A percentile compares a stretch with the other conserved stretches of the same genome.
Evolutionary conservation across 352 stramenopile genomes (phyloP).

Genomic region (Plasmopara muralis): DNA sequence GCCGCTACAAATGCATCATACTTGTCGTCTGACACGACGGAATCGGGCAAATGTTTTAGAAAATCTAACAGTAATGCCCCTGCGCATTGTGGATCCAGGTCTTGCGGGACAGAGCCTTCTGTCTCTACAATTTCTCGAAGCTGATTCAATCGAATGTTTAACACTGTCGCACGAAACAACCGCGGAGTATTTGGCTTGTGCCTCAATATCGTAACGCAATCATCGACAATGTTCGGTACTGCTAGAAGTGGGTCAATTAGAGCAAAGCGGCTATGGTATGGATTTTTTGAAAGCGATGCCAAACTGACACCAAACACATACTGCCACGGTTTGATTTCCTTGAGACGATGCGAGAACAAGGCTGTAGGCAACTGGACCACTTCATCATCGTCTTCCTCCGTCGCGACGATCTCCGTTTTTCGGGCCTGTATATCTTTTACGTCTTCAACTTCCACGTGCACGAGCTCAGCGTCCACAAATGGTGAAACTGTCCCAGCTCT

Average conservation of each 20-base stretch:
- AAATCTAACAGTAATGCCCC: conserved; percentile 73
- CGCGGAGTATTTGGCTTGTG: conserved; percentile 55
- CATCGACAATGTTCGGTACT: conserved; percentile 69
- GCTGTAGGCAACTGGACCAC: conserved; percentile 44
- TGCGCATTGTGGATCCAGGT: conserved; percentile 59
- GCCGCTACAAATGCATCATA: conserved; percentile 78
- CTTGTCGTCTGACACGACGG: conserved; percentile 67
- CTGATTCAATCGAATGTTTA: conserved; percentile 62
- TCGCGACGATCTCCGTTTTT: conserved; percentile 3
- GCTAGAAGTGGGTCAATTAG: conserved; percentile 68
- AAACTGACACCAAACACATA: conserved; percentile 74
- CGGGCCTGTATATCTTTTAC: conserved; percentile 13
- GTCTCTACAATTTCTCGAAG: conserved; percentile 72
- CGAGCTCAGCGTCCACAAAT: conserved; percentile 8
- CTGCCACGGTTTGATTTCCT: conserved; percentile 79
- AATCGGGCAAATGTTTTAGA: conserved; percentile 67
- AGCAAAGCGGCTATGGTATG: conserved; percentile 73
- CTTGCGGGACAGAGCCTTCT: conserved; percentile 44
- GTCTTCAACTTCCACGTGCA: conserved; percentile 14
- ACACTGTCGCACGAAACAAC: conserved; percentile 72
- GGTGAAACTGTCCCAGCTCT: conserved; percentile 24
- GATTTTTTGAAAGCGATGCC: conserved; percentile 67
- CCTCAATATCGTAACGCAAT: conserved; percentile 68
- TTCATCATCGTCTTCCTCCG: conserved; percentile 23
- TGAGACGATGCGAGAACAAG: conserved; percentile 61